Conservation (phyloP, 768 basidiomycete genomes). For the Lentinula detonsa region DNA sequence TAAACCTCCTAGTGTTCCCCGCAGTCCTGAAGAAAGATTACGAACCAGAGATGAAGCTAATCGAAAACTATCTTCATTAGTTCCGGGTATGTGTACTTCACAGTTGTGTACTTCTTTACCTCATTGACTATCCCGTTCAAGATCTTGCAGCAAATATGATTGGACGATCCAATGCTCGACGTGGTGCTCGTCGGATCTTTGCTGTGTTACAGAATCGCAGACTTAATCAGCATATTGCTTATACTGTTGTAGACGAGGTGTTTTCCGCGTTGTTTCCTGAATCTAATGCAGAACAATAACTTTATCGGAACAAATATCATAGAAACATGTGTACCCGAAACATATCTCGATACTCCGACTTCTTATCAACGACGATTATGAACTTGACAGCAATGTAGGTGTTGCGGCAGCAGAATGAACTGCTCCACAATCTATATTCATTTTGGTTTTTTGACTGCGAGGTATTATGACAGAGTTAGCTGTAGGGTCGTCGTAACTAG, state of each 20-base stretch:
- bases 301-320: background rate
- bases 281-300: constrained; percentile 11
- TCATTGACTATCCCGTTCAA: constrained; percentile 21
- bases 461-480: constrained; percentile 51
- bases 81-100: constrained; percentile 62
- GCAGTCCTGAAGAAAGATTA: constrained; percentile 76
- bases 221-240: constrained; percentile 90
- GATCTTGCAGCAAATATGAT: constrained; percentile 98
- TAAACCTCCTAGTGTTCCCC: constrained; percentile 50
- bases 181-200: constrained; percentile 90
- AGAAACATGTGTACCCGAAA: background rate
- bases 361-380: background rate
- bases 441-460: constrained; percentile 29
- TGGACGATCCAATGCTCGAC: constrained; percentile 90
- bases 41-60: constrained; percentile 84
- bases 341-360: background rate
- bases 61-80: constrained; percentile 81
- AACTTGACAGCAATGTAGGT: background rate
- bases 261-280: constrained; percentile 61
- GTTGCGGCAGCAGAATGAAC: background rate
- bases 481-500: constrained; percentile 59
- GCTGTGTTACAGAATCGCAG: constrained; percentile 90
- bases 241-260: constrained; percentile 88
- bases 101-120: background rate
- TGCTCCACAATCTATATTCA: background rate